Percentiles rank a stretch among this genome's conserved stretches.
phyloP scores from a whole-genome alignment of 2,329 filamentous ascomycete genomes.

The Aspergillus sp. region DNA sequence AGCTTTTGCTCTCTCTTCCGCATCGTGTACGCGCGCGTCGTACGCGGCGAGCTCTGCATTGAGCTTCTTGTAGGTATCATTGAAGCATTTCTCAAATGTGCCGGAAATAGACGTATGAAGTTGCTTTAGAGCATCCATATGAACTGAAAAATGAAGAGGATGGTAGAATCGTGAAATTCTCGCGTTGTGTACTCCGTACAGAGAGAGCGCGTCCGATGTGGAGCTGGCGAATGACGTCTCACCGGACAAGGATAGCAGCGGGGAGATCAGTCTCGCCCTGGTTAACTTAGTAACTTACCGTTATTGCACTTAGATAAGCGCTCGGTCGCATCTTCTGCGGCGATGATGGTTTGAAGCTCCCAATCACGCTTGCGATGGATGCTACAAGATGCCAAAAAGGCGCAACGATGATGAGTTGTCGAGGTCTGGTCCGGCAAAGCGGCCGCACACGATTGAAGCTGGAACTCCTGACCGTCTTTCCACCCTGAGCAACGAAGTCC shows the following conservation, averaged over 20 bases:
- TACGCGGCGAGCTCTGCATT: constrained; percentile 28
- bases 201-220: background rate
- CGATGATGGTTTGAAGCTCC: background rate
- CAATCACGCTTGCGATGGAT: constrained; percentile 3
- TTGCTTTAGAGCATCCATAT: constrained; percentile 39
- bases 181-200: background rate
- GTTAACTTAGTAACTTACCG: background rate
- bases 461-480: constrained; percentile 65
- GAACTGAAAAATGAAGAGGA: background rate
- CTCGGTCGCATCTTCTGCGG: background rate
- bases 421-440: constrained; percentile 48
- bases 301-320: constrained; percentile 16
- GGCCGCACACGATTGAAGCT: constrained; percentile 38
- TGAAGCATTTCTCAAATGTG: constrained; percentile 33
- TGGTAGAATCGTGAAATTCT: background rate
- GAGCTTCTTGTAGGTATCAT: constrained; percentile 33
- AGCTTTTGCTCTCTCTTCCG: constrained; percentile 26
- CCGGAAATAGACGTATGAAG: constrained; percentile 36
- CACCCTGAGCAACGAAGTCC: constrained; percentile 80
- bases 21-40: constrained; percentile 28
- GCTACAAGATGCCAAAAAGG: constrained; percentile 41
- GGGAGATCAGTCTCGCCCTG: background rate
- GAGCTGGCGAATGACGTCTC: constrained; percentile 4
- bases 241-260: constrained; percentile 6
- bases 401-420: constrained; percentile 23